phyloP scores from a whole-genome alignment of 108 stramenopile species.

The Nannochloropsis granulata region DNA sequence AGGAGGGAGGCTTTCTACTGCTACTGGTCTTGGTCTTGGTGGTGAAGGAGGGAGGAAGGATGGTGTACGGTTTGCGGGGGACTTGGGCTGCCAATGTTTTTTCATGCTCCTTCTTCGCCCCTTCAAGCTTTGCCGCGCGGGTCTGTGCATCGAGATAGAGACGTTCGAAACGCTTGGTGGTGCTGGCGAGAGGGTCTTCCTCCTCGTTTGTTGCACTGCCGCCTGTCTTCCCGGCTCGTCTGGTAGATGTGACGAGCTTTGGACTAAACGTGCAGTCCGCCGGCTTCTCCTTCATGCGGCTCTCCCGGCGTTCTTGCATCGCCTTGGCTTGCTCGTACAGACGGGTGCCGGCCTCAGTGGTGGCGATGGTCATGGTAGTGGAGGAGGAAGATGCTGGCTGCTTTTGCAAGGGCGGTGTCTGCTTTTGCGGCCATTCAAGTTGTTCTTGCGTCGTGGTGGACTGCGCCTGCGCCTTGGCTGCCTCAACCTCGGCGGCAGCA shows the following conservation, averaged over 20 bases:
- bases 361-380: neutral
- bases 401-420: neutral
- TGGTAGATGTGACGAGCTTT: neutral
- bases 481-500: neutral
- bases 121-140: neutral
- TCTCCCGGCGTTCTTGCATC: neutral
- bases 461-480: neutral
- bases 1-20: neutral
- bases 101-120: neutral
- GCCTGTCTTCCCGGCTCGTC: neutral
- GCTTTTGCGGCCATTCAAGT: neutral
- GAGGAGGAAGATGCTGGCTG: neutral
- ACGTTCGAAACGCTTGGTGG: neutral
- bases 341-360: neutral
- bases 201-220: neutral
- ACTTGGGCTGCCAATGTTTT: too few relatives aligned
- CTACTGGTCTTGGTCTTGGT: neutral
- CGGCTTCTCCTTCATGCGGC: neutral
- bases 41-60: too few relatives aligned
- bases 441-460: too few relatives aligned
- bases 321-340: neutral
- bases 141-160: neutral
- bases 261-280: neutral
- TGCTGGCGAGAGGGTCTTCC: neutral
- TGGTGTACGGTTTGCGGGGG: too few relatives aligned